These are phyloP conservation scores for Rhynchospora tenuis DNA, from an alignment of 176 grass and related monocot genomes.

Conservation along the genomic window DNA sequence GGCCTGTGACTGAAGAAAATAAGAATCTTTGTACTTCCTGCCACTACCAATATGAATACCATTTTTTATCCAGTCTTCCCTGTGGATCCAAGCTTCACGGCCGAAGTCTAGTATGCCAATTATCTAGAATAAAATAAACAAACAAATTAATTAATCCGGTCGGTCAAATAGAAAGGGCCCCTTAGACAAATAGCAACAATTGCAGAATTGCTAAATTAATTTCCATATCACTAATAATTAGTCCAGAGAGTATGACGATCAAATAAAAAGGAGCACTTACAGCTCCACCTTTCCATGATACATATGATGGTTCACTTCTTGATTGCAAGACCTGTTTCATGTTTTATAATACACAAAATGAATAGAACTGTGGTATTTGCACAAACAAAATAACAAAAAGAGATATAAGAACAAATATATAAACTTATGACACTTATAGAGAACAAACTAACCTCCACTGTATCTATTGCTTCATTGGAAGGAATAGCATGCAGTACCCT, in stretches of 20 bases:
- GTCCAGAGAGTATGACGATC: background rate
- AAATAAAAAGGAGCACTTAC: slow-evolving; percentile 57
- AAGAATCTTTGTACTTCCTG: slow-evolving; percentile 96
- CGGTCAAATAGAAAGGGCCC: background rate
- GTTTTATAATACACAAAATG: slow-evolving; percentile 24
- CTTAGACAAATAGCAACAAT: background rate
- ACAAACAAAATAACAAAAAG: background rate
- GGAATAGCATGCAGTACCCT: slow-evolving; percentile 89
- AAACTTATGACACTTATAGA: slow-evolving; percentile 4
- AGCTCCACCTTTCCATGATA: slow-evolving; percentile 95
- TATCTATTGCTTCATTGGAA: slow-evolving; percentile 77
- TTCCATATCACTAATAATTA: background rate
- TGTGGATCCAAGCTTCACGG: slow-evolving; percentile 91
- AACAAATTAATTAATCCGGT: background rate
- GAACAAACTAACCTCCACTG: slow-evolving; percentile 61
- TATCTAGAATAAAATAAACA: slow-evolving; percentile 39
- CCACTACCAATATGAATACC: slow-evolving; percentile 73
- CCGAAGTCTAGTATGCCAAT: slow-evolving; percentile 78
- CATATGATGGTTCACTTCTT: slow-evolving; percentile 76
- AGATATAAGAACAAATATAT: slow-evolving; percentile 10
- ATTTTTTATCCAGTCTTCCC: slow-evolving; percentile 94
- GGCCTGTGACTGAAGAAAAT: slow-evolving; percentile 80
- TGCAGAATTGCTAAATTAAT: background rate
- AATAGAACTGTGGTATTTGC: background rate
- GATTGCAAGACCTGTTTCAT: slow-evolving; percentile 72